Base-by-base conservation (phyloP, 2,329 filamentous ascomycete species). In the Apiospora marii region DNA sequence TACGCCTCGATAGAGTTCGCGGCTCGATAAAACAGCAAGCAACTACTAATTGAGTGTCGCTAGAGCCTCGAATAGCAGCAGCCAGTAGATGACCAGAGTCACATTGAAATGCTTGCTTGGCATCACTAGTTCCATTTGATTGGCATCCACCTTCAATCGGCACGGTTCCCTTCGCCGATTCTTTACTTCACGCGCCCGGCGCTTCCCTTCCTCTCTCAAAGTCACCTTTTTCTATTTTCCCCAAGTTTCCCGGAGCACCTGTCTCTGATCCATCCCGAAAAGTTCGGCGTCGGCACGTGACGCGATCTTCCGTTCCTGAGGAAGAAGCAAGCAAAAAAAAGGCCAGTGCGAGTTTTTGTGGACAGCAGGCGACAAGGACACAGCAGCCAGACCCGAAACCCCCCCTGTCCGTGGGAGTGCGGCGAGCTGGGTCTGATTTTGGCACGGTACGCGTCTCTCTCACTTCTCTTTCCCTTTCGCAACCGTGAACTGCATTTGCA, bases 391-490 rank as follows among this genome's bases (percentile, higher is more conserved):
- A 51, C 68, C 67, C 41, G 44, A 48, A 41, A 70, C 37, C 48
- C 48, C 46, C 46, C 68, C 68, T 70, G 68, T 51, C 37, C 19
- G 27, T 58, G 27, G 67, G 58, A 41, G 58, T 64, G 58, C 58
- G 58, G 58, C 58, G 34, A 41, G 58, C 58, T 64, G 58, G 58
- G 58, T 64, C 58, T 64, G 58, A 64, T 41, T 43, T 72, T 69
- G 67, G 68, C 72, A 72, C 72, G 72, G 72, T 73, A 72, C 72
- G 72, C 72, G 72, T 73, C 72, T 73, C 67, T 58, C 34, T 53
- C 30, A 43, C 68, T 70, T 49, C 53, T 49, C 43, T 53, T 64
- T 51, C 34, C 44, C 64, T 48, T 64, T 53, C 67, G 58, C 58
- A 64, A 64, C 58, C 58, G 58, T 64, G 58, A 64, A 64, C 58